These are phyloP conservation scores for Aphanoascus verrucosus DNA, from an alignment of 2,329 filamentous ascomycete species.

Conservation along the genomic window DNA sequence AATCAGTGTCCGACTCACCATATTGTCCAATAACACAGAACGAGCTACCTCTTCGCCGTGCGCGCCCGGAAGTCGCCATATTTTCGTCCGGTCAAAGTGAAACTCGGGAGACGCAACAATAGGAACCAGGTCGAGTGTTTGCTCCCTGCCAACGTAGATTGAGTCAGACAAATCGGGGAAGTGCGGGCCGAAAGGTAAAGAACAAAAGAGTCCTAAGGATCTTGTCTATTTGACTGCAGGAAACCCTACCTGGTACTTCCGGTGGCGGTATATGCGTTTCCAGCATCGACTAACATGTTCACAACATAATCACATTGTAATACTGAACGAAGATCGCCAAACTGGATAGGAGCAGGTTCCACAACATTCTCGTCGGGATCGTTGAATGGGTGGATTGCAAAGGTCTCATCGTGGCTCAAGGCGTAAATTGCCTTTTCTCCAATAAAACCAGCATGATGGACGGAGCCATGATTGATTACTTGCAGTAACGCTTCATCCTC, in stretches of 20 bases:
- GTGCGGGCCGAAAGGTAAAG: slow-evolving; percentile 2
- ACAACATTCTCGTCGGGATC: slow-evolving; percentile 40
- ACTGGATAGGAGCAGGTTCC: slow-evolving; percentile 37
- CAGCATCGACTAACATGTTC: slow-evolving; percentile 39
- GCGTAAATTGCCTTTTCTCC: slow-evolving; percentile 44
- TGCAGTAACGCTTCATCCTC: slow-evolving; percentile 54
- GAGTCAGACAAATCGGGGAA: slow-evolving; percentile 7
- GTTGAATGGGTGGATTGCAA: slow-evolving; percentile 47
- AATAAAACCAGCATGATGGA: slow-evolving; percentile 53
- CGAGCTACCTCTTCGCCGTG: slow-evolving; percentile 41
- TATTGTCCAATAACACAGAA: slow-evolving; percentile 36
- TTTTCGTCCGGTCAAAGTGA: slow-evolving; percentile 31
- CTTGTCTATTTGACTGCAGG: slow-evolving; percentile 8
- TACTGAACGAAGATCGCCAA: slow-evolving; percentile 47
- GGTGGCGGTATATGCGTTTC: slow-evolving; percentile 36
- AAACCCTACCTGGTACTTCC: slow-evolving; percentile 40
- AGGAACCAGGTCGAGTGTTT: slow-evolving; percentile 36
- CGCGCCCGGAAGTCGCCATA: slow-evolving; percentile 36
- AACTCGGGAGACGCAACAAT: slow-evolving; percentile 28
- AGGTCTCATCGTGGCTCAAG: slow-evolving; percentile 51
- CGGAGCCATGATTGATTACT: slow-evolving; percentile 52
- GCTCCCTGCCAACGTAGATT: slow-evolving; percentile 22
- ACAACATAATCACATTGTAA: slow-evolving; percentile 51
- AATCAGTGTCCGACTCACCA: slow-evolving; percentile 25
- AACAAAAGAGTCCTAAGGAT: neutral